Evolutionary conservation across 306 rosid genomes (phyloP).

Genomic region (Cucurbita moschata): DNA sequence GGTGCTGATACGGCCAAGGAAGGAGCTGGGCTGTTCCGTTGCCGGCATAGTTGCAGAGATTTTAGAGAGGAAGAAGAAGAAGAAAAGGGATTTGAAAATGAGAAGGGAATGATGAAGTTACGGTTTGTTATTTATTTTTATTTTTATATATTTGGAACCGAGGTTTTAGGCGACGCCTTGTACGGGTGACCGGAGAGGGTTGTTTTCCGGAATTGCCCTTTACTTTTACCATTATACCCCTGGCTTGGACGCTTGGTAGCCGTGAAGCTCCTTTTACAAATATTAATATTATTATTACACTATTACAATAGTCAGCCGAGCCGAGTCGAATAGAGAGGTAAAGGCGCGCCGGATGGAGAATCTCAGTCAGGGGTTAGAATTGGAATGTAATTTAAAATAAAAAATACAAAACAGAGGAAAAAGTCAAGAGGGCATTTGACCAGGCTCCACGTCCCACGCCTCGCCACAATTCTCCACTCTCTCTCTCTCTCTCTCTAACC

Average conservation of each 20-base stretch:
- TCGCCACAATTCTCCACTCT: not conserved
- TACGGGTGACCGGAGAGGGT: not conserved
- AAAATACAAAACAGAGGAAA: not conserved
- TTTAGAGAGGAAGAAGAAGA: not conserved
- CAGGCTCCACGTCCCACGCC: not conserved
- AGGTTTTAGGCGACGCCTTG: slow-evolving; percentile 1
- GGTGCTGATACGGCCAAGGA: slow-evolving; percentile 78
- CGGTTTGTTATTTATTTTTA: not conserved
- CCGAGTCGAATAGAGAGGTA: not conserved
- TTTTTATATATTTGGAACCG: not conserved
- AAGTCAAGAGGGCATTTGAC: not conserved
- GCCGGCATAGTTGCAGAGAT: slow-evolving; percentile 41
- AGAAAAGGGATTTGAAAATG: not conserved
- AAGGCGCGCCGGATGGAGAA: not conserved
- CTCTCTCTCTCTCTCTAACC: not conserved
- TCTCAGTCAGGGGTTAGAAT: not conserved
- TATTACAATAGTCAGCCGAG: not conserved
- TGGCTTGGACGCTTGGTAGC: not conserved
- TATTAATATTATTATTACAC: too few relatives aligned
- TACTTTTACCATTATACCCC: too few relatives aligned
- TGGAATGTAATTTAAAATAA: not conserved
- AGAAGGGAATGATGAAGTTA: not conserved
- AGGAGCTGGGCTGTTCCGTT: slow-evolving; percentile 66
- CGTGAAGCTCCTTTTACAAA: not conserved
- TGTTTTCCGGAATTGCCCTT: not conserved